Base-by-base conservation (phyloP, 345 rosid genomes). In the Sapria himalayana region DNA sequence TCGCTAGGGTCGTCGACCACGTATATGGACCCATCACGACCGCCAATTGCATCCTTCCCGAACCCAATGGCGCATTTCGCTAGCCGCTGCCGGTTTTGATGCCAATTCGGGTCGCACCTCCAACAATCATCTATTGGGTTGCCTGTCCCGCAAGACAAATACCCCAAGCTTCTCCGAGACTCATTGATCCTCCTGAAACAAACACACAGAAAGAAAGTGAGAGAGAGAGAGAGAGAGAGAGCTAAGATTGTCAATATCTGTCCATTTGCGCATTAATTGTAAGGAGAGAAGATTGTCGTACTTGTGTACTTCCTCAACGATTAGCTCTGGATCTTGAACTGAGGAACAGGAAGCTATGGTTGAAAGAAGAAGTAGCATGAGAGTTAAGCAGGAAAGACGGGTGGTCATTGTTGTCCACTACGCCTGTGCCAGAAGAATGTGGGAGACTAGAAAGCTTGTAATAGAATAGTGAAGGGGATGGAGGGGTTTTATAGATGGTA, bases 71-170 rank as follows among this genome's bases (percentile, higher is more conserved):
- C 69, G 16, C 93, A 80, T 38, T 71, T 48, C 6, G 93, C 89
- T 0, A 80, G 65, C 39, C 27, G 64, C 51, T 63, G 73, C 7
- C 93, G 50, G 15, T 50, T 63, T n/a, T 43, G 31, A 25, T 65
- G 41, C 93, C 93, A 80, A 13, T 9, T 51, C 15, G 52, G 63
- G 43, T 80, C 89, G 45, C 86, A 80, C n/a, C 93, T 64, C 93
- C 93, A 80, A 31, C 93, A 76, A 44, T 80, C 89, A 37, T 80
- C 93, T n/a, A 80, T 71, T 6, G 89, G 76, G 39, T 80, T 80
- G 27, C 89, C 93, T 1, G 78, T 71, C 15, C 57, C 78, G 36
- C 82, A 67, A 1, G 82, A 71, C 5, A 74, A 66, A 49, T 46
- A 70, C 0, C 71, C 82, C 50, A 76, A 47, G 2, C 55, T 65